phyloP scores from a whole-genome alignment of 768 basidiomycete species.

The Amanita jacksonii region DNA sequence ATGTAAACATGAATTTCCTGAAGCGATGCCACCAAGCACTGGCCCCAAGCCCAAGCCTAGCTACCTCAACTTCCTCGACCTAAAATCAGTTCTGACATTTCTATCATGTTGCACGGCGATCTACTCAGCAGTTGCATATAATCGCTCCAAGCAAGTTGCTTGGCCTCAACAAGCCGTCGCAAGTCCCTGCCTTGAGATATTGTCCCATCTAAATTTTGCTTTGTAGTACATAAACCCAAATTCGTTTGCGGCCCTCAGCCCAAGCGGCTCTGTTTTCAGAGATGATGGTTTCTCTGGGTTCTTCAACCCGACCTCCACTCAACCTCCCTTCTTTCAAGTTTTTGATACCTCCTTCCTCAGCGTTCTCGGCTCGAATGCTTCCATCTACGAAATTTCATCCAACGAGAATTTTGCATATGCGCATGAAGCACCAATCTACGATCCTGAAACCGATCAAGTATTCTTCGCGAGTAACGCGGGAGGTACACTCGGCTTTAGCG shows the following conservation, averaged over 20 bases:
- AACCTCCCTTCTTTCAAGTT: slow-evolving; percentile 50
- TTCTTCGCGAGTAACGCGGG: slow-evolving; percentile 69
- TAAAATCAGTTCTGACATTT: too few species aligned
- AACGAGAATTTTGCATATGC: slow-evolving; percentile 61
- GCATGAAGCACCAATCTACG: slow-evolving; percentile 71
- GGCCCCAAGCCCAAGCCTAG: too few species aligned
- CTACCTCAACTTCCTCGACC: too few species aligned
- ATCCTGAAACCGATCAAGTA: slow-evolving; percentile 57
- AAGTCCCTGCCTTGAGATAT: too few species aligned
- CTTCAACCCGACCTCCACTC: slow-evolving; percentile 53
- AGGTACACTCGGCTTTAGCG: slow-evolving; percentile 52
- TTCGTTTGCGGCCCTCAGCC: slow-evolving; percentile 41
- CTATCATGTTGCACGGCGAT: too few species aligned
- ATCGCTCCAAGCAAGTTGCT: too few species aligned
- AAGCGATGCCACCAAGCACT: too few species aligned
- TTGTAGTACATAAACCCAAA: slow-evolving; percentile 40
- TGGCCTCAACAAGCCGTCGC: too few species aligned
- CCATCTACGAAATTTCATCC: slow-evolving; percentile 49
- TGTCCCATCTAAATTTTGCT: too few species aligned
- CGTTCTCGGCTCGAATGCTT: slow-evolving; percentile 48
- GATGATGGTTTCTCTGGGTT: slow-evolving; percentile 27
- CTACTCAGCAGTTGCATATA: too few species aligned
- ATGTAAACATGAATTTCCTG: too few species aligned
- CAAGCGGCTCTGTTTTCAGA: slow-evolving; percentile 28
- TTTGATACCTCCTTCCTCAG: slow-evolving; percentile 43